Conservation (phyloP, 2,329 filamentous ascomycete genomes). For the Alternaria sp. region DNA sequence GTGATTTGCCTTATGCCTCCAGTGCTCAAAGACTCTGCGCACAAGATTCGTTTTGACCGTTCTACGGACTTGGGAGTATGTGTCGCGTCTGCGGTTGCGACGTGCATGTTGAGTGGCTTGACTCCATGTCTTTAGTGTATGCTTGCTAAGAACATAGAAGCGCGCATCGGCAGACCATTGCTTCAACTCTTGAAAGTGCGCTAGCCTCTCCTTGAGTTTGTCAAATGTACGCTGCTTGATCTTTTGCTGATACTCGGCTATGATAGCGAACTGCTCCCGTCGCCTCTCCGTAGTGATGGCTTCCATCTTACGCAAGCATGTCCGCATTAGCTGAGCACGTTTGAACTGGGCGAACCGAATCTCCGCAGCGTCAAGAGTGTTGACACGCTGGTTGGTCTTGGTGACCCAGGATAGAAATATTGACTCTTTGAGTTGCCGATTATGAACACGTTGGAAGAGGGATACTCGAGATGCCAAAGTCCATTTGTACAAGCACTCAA, state of each 20-base stretch:
- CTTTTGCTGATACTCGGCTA: constrained; percentile 53
- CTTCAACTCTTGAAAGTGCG: constrained; percentile 58
- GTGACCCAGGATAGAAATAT: constrained; percentile 41
- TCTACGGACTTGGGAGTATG: constrained; percentile 63
- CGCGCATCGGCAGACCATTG: constrained; percentile 63
- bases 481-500: constrained; percentile 69
- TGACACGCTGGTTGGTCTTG: constrained; percentile 36
- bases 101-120: constrained; percentile 59
- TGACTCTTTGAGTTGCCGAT: constrained; percentile 39
- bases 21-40: constrained; percentile 48
- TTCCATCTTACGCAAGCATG: constrained; percentile 40
- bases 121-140: constrained; percentile 61
- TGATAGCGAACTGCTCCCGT: constrained; percentile 47
- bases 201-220: constrained; percentile 46
- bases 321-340: constrained; percentile 37
- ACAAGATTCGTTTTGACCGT: constrained; percentile 64
- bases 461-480: constrained; percentile 59
- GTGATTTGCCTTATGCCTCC: constrained; percentile 42
- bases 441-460: constrained; percentile 51
- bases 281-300: constrained; percentile 31
- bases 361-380: constrained; percentile 43
- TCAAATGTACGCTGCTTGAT: constrained; percentile 50
- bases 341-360: constrained; percentile 43
- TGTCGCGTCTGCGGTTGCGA: constrained; percentile 62
- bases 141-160: constrained; percentile 64